phyloP scores from a whole-genome alignment of 768 basidiomycete genomes.

The Hericium rajendrae region DNA sequence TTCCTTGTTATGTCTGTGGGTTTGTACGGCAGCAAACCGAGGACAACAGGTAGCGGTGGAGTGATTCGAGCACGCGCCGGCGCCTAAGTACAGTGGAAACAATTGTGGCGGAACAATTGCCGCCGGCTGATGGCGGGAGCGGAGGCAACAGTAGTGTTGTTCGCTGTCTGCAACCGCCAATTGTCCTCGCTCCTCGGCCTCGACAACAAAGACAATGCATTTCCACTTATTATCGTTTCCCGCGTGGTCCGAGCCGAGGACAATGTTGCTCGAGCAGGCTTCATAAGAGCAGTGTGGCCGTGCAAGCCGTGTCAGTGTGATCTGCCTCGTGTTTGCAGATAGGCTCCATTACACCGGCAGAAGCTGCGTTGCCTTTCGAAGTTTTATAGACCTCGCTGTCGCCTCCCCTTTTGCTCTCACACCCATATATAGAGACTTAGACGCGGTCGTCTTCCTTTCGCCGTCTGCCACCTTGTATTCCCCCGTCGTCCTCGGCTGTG shows the following conservation, averaged over 20 bases:
- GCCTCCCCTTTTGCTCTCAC: not conserved
- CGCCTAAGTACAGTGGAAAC: not conserved
- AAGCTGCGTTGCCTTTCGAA: not conserved
- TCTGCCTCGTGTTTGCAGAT: constrained; percentile 4
- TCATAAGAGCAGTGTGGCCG: not conserved
- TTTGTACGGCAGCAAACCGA: too few relatives aligned
- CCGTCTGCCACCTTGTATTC: not conserved
- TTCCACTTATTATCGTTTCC: not conserved
- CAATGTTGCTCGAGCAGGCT: not conserved
- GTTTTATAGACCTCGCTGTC: constrained; percentile 1
- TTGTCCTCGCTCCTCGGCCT: not conserved
- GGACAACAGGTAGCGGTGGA: too few relatives aligned
- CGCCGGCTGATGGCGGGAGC: not conserved
- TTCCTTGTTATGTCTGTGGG: too few relatives aligned
- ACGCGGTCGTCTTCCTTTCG: not conserved
- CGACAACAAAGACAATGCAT: not conserved
- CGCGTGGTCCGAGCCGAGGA: not conserved
- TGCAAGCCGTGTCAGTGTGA: not conserved
- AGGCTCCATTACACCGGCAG: constrained; percentile 1
- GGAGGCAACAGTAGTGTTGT: not conserved
- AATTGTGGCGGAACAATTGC: not conserved
- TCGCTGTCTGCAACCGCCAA: not conserved
- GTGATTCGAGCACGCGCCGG: too few relatives aligned
- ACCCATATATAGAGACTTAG: constrained; percentile 1
- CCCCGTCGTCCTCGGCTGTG: constrained; percentile 11